phyloP scores from a whole-genome alignment of 768 basidiomycete genomes.

The Sarcodon sp. region DNA sequence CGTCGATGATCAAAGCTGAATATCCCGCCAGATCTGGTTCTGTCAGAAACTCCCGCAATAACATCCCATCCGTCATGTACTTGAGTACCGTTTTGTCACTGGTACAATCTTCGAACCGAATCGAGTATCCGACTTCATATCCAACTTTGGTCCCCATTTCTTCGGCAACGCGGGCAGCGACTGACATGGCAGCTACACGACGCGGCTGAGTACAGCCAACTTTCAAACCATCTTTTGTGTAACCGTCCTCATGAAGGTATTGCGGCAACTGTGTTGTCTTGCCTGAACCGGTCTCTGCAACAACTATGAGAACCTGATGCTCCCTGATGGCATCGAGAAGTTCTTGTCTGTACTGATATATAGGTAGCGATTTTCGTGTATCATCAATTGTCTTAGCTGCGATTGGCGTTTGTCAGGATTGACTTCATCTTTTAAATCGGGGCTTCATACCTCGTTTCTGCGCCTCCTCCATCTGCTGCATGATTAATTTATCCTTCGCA shows the following conservation, averaged over 20 bases:
- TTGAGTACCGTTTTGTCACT: constrained; percentile 98
- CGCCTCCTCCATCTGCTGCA: constrained; percentile 83
- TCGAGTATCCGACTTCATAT: constrained; percentile 98
- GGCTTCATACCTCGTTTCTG: constrained; percentile 66
- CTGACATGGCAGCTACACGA: constrained; percentile 98
- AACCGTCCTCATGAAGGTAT: constrained; percentile 96
- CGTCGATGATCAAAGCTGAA: constrained; percentile 92
- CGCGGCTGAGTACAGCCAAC: constrained; percentile 97
- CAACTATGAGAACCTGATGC: constrained; percentile 93
- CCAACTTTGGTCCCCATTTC: constrained; percentile 98
- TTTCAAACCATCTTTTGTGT: constrained; percentile 76
- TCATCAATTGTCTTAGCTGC: constrained; percentile 85
- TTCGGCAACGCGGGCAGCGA: constrained; percentile 97
- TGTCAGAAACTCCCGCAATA: constrained; percentile 91
- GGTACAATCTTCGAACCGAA: constrained; percentile 98
- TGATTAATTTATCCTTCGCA: constrained; percentile 73
- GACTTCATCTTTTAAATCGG: background rate
- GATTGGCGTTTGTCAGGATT: constrained; percentile 1
- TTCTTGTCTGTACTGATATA: constrained; percentile 79
- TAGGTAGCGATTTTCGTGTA: constrained; percentile 86
- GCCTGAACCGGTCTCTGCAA: constrained; percentile 97
- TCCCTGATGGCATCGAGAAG: constrained; percentile 82
- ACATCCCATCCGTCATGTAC: constrained; percentile 99
- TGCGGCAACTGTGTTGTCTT: constrained; percentile 98
- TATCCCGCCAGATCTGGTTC: constrained; percentile 96